Evolutionary conservation across 495 filamentous ascomycete genomes (phyloP).

Genomic region (Margaritispora aquatica): DNA sequence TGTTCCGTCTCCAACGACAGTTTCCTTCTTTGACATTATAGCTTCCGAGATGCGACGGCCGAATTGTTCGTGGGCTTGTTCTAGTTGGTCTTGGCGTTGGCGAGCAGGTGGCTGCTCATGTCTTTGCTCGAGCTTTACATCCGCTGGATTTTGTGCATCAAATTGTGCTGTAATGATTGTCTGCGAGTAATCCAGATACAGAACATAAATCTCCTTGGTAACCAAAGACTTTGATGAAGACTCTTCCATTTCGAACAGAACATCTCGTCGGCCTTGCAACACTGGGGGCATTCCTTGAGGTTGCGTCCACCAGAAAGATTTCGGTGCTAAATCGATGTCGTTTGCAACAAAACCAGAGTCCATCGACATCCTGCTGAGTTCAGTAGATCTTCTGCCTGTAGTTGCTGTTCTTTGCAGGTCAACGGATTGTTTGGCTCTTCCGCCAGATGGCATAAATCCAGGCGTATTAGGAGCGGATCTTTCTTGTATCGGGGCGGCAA

Average conservation of each 20-base stretch:
- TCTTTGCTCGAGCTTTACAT: conserved; percentile 72
- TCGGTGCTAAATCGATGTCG: conserved; percentile 71
- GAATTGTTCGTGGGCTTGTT: conserved; percentile 71
- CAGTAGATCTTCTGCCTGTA: conserved; percentile 63
- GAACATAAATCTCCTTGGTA: conserved; percentile 72
- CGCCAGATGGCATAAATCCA: conserved; percentile 37
- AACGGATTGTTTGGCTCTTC: conserved; percentile 56
- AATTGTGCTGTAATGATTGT: conserved; percentile 79
- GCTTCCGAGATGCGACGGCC: conserved; percentile 68
- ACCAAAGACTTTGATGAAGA: conserved; percentile 60
- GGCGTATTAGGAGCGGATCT: conserved; percentile 37
- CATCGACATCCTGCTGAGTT: conserved; percentile 45
- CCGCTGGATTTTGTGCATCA: conserved; percentile 65
- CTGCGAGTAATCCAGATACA: conserved; percentile 95
- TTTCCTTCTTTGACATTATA: conserved; percentile 63
- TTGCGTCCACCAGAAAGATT: conserved; percentile 78
- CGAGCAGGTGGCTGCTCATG: conserved; percentile 80
- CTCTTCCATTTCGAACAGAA: conserved; percentile 81
- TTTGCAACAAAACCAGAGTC: conserved; percentile 71
- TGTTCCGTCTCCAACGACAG: conserved; percentile 76
- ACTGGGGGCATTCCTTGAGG: conserved; percentile 67
- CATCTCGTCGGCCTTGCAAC: conserved; percentile 76
- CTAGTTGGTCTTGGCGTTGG: conserved; percentile 89
- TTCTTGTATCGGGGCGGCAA: conserved; percentile 27
- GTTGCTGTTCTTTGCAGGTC: conserved; percentile 50